A percentile compares a stretch with the other conserved stretches of the same genome.
Conservation (phyloP, 768 basidiomycete genomes). For the Leccinum disarticulatum region DNA sequence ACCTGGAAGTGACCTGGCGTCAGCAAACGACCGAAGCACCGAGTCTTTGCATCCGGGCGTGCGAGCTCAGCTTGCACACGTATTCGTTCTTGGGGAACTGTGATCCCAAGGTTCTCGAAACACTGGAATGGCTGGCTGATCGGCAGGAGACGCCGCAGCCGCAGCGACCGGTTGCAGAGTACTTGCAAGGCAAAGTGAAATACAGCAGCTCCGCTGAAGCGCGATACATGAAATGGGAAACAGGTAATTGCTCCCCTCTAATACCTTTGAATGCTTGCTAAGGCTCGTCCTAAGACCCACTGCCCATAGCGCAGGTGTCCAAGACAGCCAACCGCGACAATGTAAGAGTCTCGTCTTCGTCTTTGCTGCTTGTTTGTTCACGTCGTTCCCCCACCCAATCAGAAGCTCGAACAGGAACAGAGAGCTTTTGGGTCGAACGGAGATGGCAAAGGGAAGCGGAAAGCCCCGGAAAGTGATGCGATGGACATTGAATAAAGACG, state of each 20-base stretch:
- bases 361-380: too few relatives aligned
- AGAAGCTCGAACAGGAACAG: too few relatives aligned
- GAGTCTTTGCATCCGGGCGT: background rate
- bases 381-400: too few relatives aligned
- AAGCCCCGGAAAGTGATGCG: too few relatives aligned
- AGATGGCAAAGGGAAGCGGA: too few relatives aligned
- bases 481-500: slow-evolving; percentile 2
- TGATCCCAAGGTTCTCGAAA: too few relatives aligned
- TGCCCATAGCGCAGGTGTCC: too few relatives aligned
- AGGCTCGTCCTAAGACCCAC: background rate
- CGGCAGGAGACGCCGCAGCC: background rate
- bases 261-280: background rate
- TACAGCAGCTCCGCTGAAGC: background rate
- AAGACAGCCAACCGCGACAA: too few relatives aligned
- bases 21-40: too few relatives aligned
- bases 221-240: background rate
- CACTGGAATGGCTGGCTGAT: background rate
- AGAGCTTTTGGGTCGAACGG: too few relatives aligned
- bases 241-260: background rate
- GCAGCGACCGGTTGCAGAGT: background rate
- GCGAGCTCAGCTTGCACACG: background rate
- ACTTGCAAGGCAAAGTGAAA: background rate
- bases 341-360: too few relatives aligned
- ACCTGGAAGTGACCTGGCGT: background rate
- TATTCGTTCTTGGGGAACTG: background rate